phyloP scores from a whole-genome alignment of 768 basidiomycete genomes.

The Daedaleopsis sinensis region DNA sequence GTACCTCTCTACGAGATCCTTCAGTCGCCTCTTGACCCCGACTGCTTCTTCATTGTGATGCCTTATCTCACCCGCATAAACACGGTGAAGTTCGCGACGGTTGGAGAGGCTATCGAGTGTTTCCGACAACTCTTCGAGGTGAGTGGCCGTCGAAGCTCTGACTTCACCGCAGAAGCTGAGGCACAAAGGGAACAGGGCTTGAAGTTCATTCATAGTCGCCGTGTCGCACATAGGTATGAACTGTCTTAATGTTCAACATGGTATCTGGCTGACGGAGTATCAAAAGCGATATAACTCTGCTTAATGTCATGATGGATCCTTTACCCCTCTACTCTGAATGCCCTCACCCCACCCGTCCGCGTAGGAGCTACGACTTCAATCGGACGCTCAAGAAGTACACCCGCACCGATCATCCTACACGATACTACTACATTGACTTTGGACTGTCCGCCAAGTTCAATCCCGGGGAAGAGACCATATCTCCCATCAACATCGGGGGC shows the following conservation, averaged over 20 bases:
- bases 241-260: too few relatives aligned
- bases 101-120: conserved; percentile 40
- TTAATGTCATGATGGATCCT: conserved; percentile 25
- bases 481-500: conserved; percentile 12
- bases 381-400: conserved; percentile 21
- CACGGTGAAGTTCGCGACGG: conserved; percentile 33
- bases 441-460: conserved; percentile 15
- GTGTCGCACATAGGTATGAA: conserved; percentile 38
- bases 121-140: conserved; percentile 40
- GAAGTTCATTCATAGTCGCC: conserved; percentile 38
- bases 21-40: conserved; percentile 8
- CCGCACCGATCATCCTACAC: conserved; percentile 36
- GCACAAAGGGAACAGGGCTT: conserved; percentile 29
- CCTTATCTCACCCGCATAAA: conserved; percentile 33
- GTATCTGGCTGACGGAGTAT: too few relatives aligned
- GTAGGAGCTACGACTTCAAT: conserved; percentile 15
- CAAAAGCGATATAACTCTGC: conserved; percentile 14
- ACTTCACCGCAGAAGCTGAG: neutral
- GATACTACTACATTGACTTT: conserved; percentile 24
- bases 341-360: neutral
- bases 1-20: conserved; percentile 26
- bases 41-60: conserved; percentile 31
- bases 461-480: conserved; percentile 1
- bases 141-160: too few relatives aligned
- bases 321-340: conserved; percentile 7